Conservation (phyloP, 495 filamentous ascomycete genomes). For the Mytilinidion resinicola region DNA sequence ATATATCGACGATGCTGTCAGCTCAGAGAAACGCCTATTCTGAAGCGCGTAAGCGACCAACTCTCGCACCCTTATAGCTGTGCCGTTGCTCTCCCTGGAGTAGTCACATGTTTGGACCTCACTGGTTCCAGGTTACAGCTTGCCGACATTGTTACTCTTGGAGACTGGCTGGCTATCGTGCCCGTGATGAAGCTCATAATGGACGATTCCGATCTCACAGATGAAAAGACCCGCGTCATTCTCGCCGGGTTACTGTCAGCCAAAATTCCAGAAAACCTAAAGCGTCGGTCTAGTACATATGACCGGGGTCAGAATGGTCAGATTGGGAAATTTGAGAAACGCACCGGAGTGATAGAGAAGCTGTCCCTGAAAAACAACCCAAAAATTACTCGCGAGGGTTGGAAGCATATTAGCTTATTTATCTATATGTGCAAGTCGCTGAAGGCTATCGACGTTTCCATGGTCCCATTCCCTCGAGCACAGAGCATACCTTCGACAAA, state of each 20-base stretch:
- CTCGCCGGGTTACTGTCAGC: constrained; percentile 81
- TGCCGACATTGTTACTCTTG: constrained; percentile 74
- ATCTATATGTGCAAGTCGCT: constrained; percentile 81
- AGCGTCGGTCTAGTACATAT: constrained; percentile 26
- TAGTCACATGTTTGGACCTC: constrained; percentile 75
- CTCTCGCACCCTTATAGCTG: constrained; percentile 62
- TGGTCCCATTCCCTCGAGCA: constrained; percentile 67
- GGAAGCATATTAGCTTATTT: constrained; percentile 87
- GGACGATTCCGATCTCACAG: constrained; percentile 78
- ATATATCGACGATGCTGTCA: constrained; percentile 96
- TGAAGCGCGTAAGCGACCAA: constrained; percentile 83
- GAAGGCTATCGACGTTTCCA: constrained; percentile 78
- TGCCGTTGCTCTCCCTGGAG: constrained; percentile 54
- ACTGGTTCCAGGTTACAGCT: constrained; percentile 76
- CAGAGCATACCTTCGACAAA: constrained; percentile 21
- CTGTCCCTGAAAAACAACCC: constrained; percentile 83
- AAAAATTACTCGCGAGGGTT: constrained; percentile 78
- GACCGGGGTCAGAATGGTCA: constrained; percentile 39
- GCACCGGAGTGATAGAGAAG: constrained; percentile 72
- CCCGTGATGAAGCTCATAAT: constrained; percentile 78
- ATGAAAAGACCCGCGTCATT: constrained; percentile 78
- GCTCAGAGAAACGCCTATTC: constrained; percentile 78
- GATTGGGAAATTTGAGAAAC: constrained; percentile 43
- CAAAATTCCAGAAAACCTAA: constrained; percentile 41
- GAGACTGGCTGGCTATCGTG: constrained; percentile 90